Evolutionary conservation across 2,329 filamentous ascomycete genomes (phyloP).

Genomic region (Fusarium sarcochroum): DNA sequence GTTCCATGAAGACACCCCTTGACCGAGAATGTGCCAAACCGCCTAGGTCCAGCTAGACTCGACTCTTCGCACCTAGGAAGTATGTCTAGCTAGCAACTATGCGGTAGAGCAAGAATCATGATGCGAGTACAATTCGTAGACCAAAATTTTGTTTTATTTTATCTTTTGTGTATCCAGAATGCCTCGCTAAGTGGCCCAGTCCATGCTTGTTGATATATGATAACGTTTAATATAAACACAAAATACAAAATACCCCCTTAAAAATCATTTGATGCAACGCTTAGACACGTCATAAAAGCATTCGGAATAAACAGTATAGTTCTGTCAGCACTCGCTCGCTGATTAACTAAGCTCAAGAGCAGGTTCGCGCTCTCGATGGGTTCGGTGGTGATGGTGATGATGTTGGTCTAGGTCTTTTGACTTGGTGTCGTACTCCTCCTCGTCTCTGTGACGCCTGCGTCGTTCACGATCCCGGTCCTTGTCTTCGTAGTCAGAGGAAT

Average conservation of each 20-base stretch:
- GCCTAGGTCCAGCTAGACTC: background rate
- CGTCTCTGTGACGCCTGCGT: constrained; percentile 50
- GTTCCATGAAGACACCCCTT: constrained; percentile 11
- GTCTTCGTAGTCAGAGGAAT: constrained; percentile 51
- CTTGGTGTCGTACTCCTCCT: constrained; percentile 48
- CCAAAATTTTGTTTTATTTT: constrained; percentile 29
- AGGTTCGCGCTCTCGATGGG: constrained; percentile 51
- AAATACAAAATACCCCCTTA: constrained; percentile 9
- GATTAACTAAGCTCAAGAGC: constrained; percentile 30
- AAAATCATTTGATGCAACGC: constrained; percentile 33
- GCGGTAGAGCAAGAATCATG: background rate
- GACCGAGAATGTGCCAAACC: background rate
- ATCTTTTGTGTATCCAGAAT: constrained; percentile 30
- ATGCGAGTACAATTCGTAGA: background rate
- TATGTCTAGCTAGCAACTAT: background rate
- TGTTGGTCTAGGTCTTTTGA: constrained; percentile 52
- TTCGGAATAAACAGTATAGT: background rate
- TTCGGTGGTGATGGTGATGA: constrained; percentile 54
- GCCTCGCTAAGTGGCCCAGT: constrained; percentile 34
- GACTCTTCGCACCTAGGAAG: background rate
- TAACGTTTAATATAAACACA: constrained; percentile 21
- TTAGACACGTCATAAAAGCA: constrained; percentile 15
- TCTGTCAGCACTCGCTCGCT: constrained; percentile 4
- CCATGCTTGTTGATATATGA: constrained; percentile 32
- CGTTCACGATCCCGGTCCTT: constrained; percentile 57